Base-by-base conservation (phyloP, 371 early-diverging fungal species). In the Rhizopus sp. region DNA sequence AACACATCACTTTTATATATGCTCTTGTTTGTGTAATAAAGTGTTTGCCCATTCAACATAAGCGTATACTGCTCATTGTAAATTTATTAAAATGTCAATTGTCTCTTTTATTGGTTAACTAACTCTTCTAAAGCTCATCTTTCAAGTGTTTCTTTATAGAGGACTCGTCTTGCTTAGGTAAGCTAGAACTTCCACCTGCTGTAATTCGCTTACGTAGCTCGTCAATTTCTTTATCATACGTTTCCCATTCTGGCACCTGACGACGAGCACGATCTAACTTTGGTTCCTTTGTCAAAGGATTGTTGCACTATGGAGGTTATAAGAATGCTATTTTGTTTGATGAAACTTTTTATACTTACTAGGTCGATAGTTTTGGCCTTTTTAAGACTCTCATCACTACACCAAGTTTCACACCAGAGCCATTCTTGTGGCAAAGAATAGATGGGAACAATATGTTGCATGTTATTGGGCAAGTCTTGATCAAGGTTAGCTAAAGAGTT, bases 361-460 rank as follows among this genome's bases (percentile, higher is more conserved):
- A 98, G 73, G 73, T 98, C 98, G 64, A 98, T 98, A 0, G 98
- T 96, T 74, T 94, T 96, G 3, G 98, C 98, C 13, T 55, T 86
- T 34, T 76, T 79, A 46, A 96, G 70, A 5, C 87, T 84, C 50
- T 83, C 88, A 60, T 95, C 94, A 34, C 89, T 86, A 68, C 98
- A 98, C 97, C 98, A 98, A 5, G 98, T 98, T 74, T 96, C 96
- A 63, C 98, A 98, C 92, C 93, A 93, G 17, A 93, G 76, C 98
- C 98, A 98, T 59, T 96, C 96, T 63, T 93, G 92, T 0, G 96
- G 95, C 64, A 98, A 69, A 4, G 95, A 94, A 57, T 82, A 84
- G 40, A 98, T 96, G 1, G 96, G 96, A 12, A 98, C 88, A 16
- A 87, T 68, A 60, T 91, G 88, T 59, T 92, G 91, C 92, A 96